phyloP scores from a whole-genome alignment of 176 grass and related monocot species.

The Olyra latifolia region DNA sequence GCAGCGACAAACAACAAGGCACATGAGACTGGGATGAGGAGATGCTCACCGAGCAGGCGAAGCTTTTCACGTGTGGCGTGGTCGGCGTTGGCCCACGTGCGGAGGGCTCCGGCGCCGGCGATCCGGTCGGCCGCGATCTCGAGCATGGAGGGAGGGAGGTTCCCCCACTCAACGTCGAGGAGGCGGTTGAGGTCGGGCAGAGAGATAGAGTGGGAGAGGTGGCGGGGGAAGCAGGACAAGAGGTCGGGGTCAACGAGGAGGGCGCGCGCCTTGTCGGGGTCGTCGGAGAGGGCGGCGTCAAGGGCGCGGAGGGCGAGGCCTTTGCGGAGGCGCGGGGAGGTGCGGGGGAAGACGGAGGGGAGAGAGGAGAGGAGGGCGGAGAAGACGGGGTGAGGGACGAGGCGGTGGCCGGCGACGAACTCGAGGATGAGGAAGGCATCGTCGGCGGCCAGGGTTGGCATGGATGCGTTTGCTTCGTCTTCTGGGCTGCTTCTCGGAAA shows the following conservation, averaged over 20 bases:
- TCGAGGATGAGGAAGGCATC: conserved; percentile 38
- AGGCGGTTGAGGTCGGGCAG: conserved; percentile 30
- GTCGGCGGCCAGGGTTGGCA: conserved; percentile 3
- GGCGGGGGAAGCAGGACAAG: conserved; percentile 29
- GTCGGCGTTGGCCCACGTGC: conserved; percentile 24
- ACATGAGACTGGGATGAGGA: neutral
- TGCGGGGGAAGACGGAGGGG: neutral
- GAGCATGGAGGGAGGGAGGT: conserved; percentile 26
- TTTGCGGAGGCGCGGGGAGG: conserved; percentile 35
- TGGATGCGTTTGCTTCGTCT: neutral
- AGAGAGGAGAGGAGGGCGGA: conserved; percentile 20
- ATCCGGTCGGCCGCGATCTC: conserved; percentile 29
- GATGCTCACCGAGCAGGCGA: conserved; percentile 31
- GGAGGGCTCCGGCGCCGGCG: neutral
- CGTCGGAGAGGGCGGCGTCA: conserved; percentile 4
- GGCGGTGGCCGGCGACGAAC: conserved; percentile 25
- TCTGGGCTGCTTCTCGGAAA: no score
- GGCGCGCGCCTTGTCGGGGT: conserved; percentile 4
- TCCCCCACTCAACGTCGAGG: conserved; percentile 38
- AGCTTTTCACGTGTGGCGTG: conserved; percentile 14
- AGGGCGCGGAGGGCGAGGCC: conserved; percentile 35
- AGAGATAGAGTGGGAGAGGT: neutral
- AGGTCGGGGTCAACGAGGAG: conserved; percentile 27
- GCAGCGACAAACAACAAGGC: neutral
- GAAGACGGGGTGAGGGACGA: conserved; percentile 18